Base-by-base conservation (phyloP, 2,329 filamentous ascomycete genomes). In the Clarireedia sp. region DNA sequence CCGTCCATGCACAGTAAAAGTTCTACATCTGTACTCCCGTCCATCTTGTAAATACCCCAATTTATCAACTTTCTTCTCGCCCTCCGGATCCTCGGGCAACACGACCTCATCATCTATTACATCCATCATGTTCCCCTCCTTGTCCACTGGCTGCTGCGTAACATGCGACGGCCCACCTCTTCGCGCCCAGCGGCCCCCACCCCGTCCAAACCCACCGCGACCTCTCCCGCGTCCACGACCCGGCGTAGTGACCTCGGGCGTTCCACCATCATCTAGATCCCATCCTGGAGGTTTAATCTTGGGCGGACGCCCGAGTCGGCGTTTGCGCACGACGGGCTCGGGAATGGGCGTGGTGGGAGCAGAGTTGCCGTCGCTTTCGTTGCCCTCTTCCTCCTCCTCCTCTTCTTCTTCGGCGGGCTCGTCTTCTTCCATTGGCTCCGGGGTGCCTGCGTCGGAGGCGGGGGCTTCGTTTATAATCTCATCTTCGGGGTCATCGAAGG, bases 51-150 rank as follows among this genome's bases (percentile, higher is more conserved):
- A 79, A 65, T 89, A 83, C 29, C 94, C 94, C 64, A 87, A 72
- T 74, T 92, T 92, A 73, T 96, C 89, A 8, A 99, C 92, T 74
- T 97, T 99, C 61, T 82, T 82, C 73, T 96, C 91, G 63, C 94
- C 94, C 67, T 92, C 90, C 1, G 85, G 73, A 64, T 97, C 92
- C 61, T 91, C 87, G 0, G 91, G 89, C 45, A 99, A 77, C 36
- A 86, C 87, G 45, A 95, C 89, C 74, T 99, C 94, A 66, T 99
- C 94, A 67, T 96, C 81, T 58, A 90, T 79, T 56, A 99, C 92
- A 66, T 94, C 87, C 73, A 92, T 86, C 72, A 90, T 84, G 57
- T 90, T 96, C 51, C 94, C 94, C 66, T 96, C 90, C 67, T 95
- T 95, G 71, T 97, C 94, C 58, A 96, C 86, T 5, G 90, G 84